A percentile compares a stretch with the other conserved stretches of the same genome.
Evolutionary conservation across 1,284 basidiomycete genomes (phyloP).

Genomic region (Chalciporus sp.): DNA sequence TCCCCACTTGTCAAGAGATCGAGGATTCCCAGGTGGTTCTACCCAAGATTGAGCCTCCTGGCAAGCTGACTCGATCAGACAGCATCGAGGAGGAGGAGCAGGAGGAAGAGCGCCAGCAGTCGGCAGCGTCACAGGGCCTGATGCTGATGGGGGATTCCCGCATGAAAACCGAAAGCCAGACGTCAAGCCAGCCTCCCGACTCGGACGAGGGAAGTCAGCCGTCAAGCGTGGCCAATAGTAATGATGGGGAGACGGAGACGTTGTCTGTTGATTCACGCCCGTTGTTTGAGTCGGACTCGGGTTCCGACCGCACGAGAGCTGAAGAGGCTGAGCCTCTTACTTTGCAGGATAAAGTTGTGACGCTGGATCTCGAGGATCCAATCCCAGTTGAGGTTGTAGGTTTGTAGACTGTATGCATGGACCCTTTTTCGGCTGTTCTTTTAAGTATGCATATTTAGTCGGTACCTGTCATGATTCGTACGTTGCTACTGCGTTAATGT

Average conservation of each 20-base stretch:
- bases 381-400: slow-evolving; percentile 18
- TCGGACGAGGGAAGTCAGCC: slow-evolving; percentile 3
- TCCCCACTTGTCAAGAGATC: slow-evolving; percentile 13
- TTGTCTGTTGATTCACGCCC: slow-evolving; percentile 29
- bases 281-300: slow-evolving; percentile 24
- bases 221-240: slow-evolving; percentile 8
- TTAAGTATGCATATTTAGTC: slow-evolving; percentile 31
- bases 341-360: slow-evolving; percentile 32
- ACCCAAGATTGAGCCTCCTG: slow-evolving; percentile 27
- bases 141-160: background rate
- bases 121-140: too few relatives aligned
- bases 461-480: slow-evolving; percentile 2
- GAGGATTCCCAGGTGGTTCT: slow-evolving; percentile 22
- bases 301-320: slow-evolving; percentile 28
- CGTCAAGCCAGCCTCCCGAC: slow-evolving; percentile 1
- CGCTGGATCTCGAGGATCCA: slow-evolving; percentile 32
- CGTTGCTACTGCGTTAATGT: background rate
- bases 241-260: slow-evolving; percentile 26
- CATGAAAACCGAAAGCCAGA: slow-evolving; percentile 4
- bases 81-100: slow-evolving; percentile 36
- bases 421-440: background rate
- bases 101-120: slow-evolving; percentile 15
- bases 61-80: slow-evolving; percentile 33
- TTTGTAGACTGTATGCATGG: slow-evolving; percentile 5
- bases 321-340: slow-evolving; percentile 27